A percentile compares a stretch with the other conserved stretches of the same genome.
Conservation (phyloP, 2,329 filamentous ascomycete genomes). For the Colletotrichum cereale region DNA sequence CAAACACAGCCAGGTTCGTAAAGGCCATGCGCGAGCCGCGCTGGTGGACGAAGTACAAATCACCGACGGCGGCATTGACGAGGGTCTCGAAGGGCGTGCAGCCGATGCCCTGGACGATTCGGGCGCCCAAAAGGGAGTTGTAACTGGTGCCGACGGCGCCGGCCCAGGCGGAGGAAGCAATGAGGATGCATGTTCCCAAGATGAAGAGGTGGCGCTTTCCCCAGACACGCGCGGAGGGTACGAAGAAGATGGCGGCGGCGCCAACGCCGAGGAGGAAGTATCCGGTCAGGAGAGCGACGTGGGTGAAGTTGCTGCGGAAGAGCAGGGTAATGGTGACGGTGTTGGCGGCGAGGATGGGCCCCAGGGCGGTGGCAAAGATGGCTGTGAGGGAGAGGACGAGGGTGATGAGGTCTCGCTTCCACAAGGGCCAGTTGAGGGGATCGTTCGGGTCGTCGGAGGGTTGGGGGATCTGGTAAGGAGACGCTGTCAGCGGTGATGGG, state of each 20-base stretch:
- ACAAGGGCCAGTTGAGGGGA: slow-evolving; percentile 86
- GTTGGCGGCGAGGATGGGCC: slow-evolving; percentile 89
- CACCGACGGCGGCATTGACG: slow-evolving; percentile 89
- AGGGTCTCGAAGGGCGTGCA: slow-evolving; percentile 91
- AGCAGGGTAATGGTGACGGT: slow-evolving; percentile 81
- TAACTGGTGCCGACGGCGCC: slow-evolving; percentile 78
- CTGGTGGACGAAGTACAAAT: slow-evolving; percentile 90
- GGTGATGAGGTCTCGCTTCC: slow-evolving; percentile 86
- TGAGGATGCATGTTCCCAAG: slow-evolving; percentile 79
- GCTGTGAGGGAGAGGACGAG: slow-evolving; percentile 82
- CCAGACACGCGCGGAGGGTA: slow-evolving; percentile 90
- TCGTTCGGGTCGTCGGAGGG: slow-evolving; percentile 93
- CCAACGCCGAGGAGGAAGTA: slow-evolving; percentile 89
- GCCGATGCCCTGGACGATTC: slow-evolving; percentile 88
- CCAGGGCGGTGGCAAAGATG: slow-evolving; percentile 86
- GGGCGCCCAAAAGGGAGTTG: slow-evolving; percentile 78
- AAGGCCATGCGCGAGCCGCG: slow-evolving; percentile 90
- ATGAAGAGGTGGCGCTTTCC: slow-evolving; percentile 92
- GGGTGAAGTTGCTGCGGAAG: slow-evolving; percentile 76
- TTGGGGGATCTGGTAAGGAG: slow-evolving; percentile 71
- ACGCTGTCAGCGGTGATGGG: slow-evolving; percentile 4
- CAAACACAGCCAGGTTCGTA: slow-evolving; percentile 69
- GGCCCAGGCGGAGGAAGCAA: slow-evolving; percentile 83
- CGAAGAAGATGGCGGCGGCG: slow-evolving; percentile 84
- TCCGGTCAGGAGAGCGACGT: slow-evolving; percentile 85